A percentile compares a stretch with the other conserved stretches of the same genome.
Conservation (phyloP, 352 stramenopile genomes). For the Halophytophthora batemanensis region DNA sequence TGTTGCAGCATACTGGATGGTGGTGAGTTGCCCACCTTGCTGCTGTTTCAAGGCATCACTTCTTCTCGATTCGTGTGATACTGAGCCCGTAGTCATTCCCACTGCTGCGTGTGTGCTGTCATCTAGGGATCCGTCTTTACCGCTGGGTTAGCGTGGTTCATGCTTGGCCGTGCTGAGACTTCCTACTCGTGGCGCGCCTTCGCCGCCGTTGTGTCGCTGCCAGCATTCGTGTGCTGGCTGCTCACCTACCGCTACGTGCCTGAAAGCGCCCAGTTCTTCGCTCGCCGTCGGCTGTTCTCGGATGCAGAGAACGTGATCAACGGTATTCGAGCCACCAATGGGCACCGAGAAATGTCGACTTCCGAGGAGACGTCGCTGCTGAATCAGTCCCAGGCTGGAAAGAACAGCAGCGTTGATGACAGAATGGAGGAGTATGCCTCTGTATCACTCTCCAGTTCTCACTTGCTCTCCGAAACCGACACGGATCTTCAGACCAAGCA, state of each 20-base stretch:
- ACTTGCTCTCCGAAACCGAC: neutral
- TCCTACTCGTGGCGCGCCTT: constrained; percentile 73
- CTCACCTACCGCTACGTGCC: constrained; percentile 75
- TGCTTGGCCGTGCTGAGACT: constrained; percentile 48
- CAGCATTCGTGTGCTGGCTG: constrained; percentile 60
- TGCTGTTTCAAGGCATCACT: neutral
- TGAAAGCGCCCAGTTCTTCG: constrained; percentile 78
- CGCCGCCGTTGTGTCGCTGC: constrained; percentile 64
- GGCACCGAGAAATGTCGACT: constrained; percentile 1
- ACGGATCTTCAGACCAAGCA: constrained; percentile 16
- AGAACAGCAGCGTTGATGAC: neutral
- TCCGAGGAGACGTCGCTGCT: constrained; percentile 15
- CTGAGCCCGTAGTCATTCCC: constrained; percentile 1
- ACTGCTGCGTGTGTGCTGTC: neutral
- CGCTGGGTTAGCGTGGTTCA: constrained; percentile 74
- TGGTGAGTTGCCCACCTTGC: constrained; percentile 35
- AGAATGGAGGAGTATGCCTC: constrained; percentile 8
- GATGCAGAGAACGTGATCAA: constrained; percentile 60
- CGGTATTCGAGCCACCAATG: constrained; percentile 47
- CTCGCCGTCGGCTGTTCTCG: constrained; percentile 42
- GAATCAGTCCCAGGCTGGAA: neutral
- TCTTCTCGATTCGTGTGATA: neutral
- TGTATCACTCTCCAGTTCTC: neutral
- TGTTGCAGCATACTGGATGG: constrained; percentile 90
- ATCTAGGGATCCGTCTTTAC: constrained; percentile 80